phyloP scores from a whole-genome alignment of 1,284 basidiomycete genomes.

The Apiotrichum montevideense region DNA sequence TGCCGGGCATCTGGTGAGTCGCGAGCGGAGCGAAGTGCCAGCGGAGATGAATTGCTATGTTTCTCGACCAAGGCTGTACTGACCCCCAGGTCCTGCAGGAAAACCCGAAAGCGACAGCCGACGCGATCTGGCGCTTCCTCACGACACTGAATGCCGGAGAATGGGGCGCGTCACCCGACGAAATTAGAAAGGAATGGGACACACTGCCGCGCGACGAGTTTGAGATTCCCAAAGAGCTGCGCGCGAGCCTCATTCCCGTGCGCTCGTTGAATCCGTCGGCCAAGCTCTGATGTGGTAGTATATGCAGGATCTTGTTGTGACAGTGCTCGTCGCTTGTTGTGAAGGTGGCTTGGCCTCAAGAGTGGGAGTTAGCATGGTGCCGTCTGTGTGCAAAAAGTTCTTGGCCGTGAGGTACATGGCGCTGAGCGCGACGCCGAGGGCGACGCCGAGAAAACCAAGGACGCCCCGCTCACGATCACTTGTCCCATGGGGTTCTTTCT shows the following conservation, averaged over 20 bases:
- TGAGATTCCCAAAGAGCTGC: background rate
- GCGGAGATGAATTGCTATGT: too few relatives aligned
- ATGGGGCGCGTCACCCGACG: slow-evolving; percentile 5
- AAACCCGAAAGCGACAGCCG: slow-evolving; percentile 29
- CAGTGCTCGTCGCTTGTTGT: too few relatives aligned
- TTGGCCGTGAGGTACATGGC: too few relatives aligned
- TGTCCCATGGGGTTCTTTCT: too few relatives aligned
- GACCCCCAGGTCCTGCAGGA: slow-evolving; percentile 31
- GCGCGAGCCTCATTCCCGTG: background rate
- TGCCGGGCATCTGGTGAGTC: slow-evolving; percentile 35
- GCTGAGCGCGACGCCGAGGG: too few relatives aligned
- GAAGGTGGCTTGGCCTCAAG: too few relatives aligned
- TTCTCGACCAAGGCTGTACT: background rate
- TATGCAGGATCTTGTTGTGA: too few relatives aligned
- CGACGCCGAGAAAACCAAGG: too few relatives aligned
- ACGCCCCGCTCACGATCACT: too few relatives aligned
- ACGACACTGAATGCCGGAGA: slow-evolving; percentile 13
- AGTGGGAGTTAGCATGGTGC: too few relatives aligned
- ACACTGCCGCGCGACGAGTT: background rate
- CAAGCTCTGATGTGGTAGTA: background rate
- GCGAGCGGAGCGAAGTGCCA: background rate
- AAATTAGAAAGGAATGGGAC: slow-evolving; percentile 1
- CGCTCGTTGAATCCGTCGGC: background rate
- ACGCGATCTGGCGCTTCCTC: slow-evolving; percentile 30
- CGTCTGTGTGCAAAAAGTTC: too few relatives aligned